These are phyloP conservation scores for Chiua virens DNA, from an alignment of 768 basidiomycete species.

Conservation along the genomic window DNA sequence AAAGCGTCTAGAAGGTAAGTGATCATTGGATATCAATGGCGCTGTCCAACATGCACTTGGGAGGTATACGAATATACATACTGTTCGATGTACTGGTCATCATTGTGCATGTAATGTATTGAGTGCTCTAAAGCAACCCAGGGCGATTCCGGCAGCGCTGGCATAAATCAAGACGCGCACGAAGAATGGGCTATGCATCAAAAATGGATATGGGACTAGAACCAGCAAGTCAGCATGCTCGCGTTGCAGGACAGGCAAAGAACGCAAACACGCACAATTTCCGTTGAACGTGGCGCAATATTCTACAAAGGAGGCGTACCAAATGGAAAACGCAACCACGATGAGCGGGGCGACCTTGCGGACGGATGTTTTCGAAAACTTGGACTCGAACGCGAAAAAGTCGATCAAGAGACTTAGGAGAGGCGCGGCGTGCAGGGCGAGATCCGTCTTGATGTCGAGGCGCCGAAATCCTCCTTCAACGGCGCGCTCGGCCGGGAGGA, in stretches of 20 bases:
- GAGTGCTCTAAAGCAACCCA: slow-evolving; percentile 54
- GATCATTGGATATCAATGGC: no score
- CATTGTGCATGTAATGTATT: slow-evolving; percentile 54
- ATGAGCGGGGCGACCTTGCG: slow-evolving; percentile 15
- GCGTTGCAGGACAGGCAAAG: not conserved
- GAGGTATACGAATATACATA: not conserved
- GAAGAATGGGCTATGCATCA: slow-evolving; percentile 55
- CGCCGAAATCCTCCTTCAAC: slow-evolving; percentile 24
- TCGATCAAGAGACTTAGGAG: slow-evolving; percentile 57
- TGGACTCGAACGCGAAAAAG: slow-evolving; percentile 65
- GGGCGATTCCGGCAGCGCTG: slow-evolving; percentile 49
- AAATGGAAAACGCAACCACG: slow-evolving; percentile 30
- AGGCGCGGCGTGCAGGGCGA: slow-evolving; percentile 67
- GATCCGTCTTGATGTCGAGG: slow-evolving; percentile 55
- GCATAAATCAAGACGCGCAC: slow-evolving; percentile 61
- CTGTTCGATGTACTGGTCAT: not conserved
- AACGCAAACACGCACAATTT: slow-evolving; percentile 45
- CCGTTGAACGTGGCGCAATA: slow-evolving; percentile 62
- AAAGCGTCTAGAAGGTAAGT: no score
- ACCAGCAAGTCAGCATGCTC: not conserved
- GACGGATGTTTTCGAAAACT: slow-evolving; percentile 38
- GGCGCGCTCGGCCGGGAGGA: slow-evolving; percentile 34
- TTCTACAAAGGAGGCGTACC: slow-evolving; percentile 69
- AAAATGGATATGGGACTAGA: slow-evolving; percentile 82
- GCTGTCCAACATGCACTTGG: not conserved